Conservation (phyloP, 73 alveolate genomes). For the Durusdinium trenchii region DNA sequence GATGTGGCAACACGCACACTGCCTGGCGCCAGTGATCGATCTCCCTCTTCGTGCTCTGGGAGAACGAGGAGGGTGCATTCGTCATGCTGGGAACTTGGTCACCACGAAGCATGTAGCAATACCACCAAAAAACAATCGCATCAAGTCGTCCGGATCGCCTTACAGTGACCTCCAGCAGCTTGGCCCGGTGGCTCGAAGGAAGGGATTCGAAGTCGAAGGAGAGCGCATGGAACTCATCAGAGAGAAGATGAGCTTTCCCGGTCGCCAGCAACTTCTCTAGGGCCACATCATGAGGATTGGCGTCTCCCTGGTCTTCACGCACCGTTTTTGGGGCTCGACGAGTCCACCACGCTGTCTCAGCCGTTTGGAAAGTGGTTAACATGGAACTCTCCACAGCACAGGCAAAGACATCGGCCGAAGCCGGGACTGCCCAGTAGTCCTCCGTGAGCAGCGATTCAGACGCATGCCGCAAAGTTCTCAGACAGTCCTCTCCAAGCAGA, state of each 20-base stretch:
- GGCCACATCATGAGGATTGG: conserved; percentile 55
- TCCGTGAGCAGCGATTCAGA: background rate
- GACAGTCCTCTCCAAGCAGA: conserved; percentile 53
- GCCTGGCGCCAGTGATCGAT: conserved; percentile 79
- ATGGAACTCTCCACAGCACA: conserved; percentile 42
- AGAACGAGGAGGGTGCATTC: conserved; percentile 1
- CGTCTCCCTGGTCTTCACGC: conserved; percentile 34
- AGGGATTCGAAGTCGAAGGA: conserved; percentile 24
- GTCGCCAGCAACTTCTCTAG: conserved; percentile 42
- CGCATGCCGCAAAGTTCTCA: conserved; percentile 51
- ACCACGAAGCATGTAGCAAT: conserved; percentile 46
- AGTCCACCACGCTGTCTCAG: conserved; percentile 35
- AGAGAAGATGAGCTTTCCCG: conserved; percentile 6
- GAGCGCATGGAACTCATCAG: conserved; percentile 10
- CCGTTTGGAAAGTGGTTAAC: conserved; percentile 8
- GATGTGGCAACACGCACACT: conserved; percentile 14
- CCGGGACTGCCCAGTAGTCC: conserved; percentile 32
- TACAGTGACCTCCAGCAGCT: background rate
- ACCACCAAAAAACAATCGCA: conserved; percentile 74
- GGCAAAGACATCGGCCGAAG: conserved; percentile 19
- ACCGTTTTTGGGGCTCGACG: background rate
- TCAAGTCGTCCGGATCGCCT: background rate
- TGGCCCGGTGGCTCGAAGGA: background rate
- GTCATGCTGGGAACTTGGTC: conserved; percentile 35
- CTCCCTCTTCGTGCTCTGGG: background rate